Conservation (phyloP, 768 basidiomycete genomes). For the Lentinula raphanica region DNA sequence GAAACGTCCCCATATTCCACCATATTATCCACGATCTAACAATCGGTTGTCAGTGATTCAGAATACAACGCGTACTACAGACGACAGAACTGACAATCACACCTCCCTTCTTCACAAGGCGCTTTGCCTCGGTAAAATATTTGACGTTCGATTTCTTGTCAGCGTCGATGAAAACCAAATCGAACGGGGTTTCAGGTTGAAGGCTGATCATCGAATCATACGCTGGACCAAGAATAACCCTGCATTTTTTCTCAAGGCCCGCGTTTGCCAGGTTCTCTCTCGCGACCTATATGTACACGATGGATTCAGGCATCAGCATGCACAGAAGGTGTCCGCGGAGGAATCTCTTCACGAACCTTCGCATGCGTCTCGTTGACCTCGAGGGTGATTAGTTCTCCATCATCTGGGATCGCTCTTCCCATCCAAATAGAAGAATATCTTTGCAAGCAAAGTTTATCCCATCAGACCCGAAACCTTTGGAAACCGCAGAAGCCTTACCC, state of each 20-base stretch:
- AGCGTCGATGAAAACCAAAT: constrained; percentile 72
- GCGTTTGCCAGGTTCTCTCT: constrained; percentile 51
- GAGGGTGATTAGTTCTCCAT: constrained; percentile 44
- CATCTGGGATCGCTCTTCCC: constrained; percentile 42
- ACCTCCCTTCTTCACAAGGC: constrained; percentile 53
- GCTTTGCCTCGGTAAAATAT: constrained; percentile 58
- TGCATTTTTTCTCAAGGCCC: constrained; percentile 43
- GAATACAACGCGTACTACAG: no score
- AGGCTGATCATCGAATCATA: constrained; percentile 44
- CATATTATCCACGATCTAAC: constrained; percentile 58
- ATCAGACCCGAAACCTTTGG: no score
- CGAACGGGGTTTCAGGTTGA: constrained; percentile 46
- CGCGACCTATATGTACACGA: constrained; percentile 38
- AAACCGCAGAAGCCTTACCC: no score
- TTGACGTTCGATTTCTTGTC: constrained; percentile 52
- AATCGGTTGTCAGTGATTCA: neutral
- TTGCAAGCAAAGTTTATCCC: no score
- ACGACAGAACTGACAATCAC: constrained; percentile 53
- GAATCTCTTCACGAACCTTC: constrained; percentile 36
- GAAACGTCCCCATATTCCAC: constrained; percentile 25
- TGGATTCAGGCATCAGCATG: neutral
- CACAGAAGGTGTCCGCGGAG: neutral
- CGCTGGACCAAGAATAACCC: constrained; percentile 49
- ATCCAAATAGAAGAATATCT: constrained; percentile 43
- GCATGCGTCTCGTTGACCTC: constrained; percentile 44